These are phyloP conservation scores for Sugiyamaella americana DNA, from an alignment of 805 yeast genomes.

Conservation along the genomic window DNA sequence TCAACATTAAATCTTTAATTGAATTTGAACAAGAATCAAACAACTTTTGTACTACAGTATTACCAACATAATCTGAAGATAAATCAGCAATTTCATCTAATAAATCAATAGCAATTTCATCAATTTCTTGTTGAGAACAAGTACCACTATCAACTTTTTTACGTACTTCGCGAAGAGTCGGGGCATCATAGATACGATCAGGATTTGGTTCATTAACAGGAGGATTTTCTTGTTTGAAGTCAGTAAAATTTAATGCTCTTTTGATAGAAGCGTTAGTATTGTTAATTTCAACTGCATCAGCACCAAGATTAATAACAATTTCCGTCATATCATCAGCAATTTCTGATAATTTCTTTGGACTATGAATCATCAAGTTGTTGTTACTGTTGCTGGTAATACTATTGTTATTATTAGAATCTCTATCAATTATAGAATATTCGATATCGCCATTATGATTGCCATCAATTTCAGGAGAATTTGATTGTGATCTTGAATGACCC, in stretches of 20 bases:
- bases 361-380: not conserved
- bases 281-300: slow-evolving; percentile 25
- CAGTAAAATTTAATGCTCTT: slow-evolving; percentile 27
- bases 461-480: slow-evolving; percentile 6
- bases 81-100: slow-evolving; percentile 83
- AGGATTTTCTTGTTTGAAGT: slow-evolving; percentile 31
- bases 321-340: slow-evolving; percentile 28
- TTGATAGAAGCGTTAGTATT: slow-evolving; percentile 26
- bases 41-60: slow-evolving; percentile 89
- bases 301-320: slow-evolving; percentile 30
- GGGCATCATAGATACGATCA: slow-evolving; percentile 75
- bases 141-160: slow-evolving; percentile 57
- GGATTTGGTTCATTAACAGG: slow-evolving; percentile 70
- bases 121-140: slow-evolving; percentile 58
- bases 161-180: slow-evolving; percentile 79
- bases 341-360: slow-evolving; percentile 12
- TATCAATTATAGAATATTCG: slow-evolving; percentile 16
- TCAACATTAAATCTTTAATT: slow-evolving; percentile 74
- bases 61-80: slow-evolving; percentile 89
- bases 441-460: slow-evolving; percentile 1
- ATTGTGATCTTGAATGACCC: slow-evolving; percentile 1
- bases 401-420: slow-evolving; percentile 5
- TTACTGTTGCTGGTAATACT: slow-evolving; percentile 5
- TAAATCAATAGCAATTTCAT: slow-evolving; percentile 78
- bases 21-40: slow-evolving; percentile 66